A percentile compares a stretch with the other conserved stretches of the same genome.
These are phyloP conservation scores for Centella asiatica DNA, from an alignment of 129 eudicot genomes.

Conservation along the genomic window DNA sequence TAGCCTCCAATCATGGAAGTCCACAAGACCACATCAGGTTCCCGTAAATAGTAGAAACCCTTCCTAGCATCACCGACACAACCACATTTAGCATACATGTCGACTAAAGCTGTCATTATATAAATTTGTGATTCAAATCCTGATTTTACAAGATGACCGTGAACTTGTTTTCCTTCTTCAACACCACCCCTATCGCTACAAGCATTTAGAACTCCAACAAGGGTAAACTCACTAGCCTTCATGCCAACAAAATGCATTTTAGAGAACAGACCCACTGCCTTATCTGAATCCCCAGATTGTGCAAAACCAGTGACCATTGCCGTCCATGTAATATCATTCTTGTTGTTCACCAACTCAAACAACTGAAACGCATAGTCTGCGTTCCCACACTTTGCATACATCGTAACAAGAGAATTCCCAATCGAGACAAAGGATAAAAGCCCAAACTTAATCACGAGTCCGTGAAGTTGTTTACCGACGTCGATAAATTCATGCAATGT, in stretches of 20 bases:
- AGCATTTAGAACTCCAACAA: slow-evolving; percentile 90
- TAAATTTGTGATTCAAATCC: slow-evolving; percentile 71
- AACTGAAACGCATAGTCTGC: slow-evolving; percentile 44
- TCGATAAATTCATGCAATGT: slow-evolving; percentile 31
- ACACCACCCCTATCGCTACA: slow-evolving; percentile 54
- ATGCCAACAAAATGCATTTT: slow-evolving; percentile 62
- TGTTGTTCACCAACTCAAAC: slow-evolving; percentile 43
- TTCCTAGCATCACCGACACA: slow-evolving; percentile 53
- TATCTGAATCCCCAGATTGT: slow-evolving; percentile 60
- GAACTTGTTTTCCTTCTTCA: slow-evolving; percentile 57
- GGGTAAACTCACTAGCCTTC: slow-evolving; percentile 69
- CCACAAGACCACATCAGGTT: slow-evolving; percentile 77
- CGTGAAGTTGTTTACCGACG: slow-evolving; percentile 55
- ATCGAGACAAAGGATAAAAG: slow-evolving; percentile 36
- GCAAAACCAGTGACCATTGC: slow-evolving; percentile 93
- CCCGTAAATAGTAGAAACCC: slow-evolving; percentile 63
- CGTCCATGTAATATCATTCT: slow-evolving; percentile 81
- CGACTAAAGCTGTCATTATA: slow-evolving; percentile 70
- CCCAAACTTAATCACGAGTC: slow-evolving; percentile 53
- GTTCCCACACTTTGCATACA: slow-evolving; percentile 80
- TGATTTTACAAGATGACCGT: slow-evolving; percentile 51
- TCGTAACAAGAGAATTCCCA: slow-evolving; percentile 78
- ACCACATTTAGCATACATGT: slow-evolving; percentile 95
- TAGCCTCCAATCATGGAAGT: slow-evolving; percentile 87
- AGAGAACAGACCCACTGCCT: slow-evolving; percentile 56